These are phyloP conservation scores for Kwoniella pini DNA, from an alignment of 768 basidiomycete genomes.

Conservation along the genomic window DNA sequence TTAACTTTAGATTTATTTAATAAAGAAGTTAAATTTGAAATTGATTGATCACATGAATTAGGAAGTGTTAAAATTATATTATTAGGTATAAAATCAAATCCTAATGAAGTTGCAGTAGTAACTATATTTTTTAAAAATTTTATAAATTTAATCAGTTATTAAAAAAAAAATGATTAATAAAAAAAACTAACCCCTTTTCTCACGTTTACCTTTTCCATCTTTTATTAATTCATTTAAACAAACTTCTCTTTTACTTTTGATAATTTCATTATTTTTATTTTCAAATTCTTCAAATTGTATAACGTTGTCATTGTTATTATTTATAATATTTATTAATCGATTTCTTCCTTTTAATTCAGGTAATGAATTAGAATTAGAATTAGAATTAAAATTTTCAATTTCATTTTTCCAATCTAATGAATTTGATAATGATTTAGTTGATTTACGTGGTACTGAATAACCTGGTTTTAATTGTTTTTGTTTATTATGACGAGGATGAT, in stretches of 20 bases:
- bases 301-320: no score
- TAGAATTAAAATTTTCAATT: slow-evolving; percentile 26
- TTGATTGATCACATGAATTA: no score
- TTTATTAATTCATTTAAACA: slow-evolving; percentile 36
- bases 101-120: slow-evolving; percentile 44
- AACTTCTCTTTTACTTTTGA: slow-evolving; percentile 33
- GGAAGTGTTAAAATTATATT: slow-evolving; percentile 39
- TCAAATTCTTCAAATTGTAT: no score
- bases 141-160: no score
- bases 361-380: no score
- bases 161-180: no score
- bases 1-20: slow-evolving; percentile 15
- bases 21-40: no score
- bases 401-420: slow-evolving; percentile 38
- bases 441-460: slow-evolving; percentile 29
- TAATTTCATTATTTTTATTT: no score
- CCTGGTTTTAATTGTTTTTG: slow-evolving; percentile 18
- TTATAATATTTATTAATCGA: background rate
- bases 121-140: slow-evolving; percentile 23
- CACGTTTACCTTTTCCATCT: slow-evolving; percentile 37
- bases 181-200: slow-evolving; percentile 40
- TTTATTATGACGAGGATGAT: slow-evolving; percentile 13
- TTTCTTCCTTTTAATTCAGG: slow-evolving; percentile 5
- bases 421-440: slow-evolving; percentile 1
- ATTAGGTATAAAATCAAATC: slow-evolving; percentile 48